Conservation (phyloP, 768 basidiomycete species). For the Lactarius hengduanensis region DNA sequence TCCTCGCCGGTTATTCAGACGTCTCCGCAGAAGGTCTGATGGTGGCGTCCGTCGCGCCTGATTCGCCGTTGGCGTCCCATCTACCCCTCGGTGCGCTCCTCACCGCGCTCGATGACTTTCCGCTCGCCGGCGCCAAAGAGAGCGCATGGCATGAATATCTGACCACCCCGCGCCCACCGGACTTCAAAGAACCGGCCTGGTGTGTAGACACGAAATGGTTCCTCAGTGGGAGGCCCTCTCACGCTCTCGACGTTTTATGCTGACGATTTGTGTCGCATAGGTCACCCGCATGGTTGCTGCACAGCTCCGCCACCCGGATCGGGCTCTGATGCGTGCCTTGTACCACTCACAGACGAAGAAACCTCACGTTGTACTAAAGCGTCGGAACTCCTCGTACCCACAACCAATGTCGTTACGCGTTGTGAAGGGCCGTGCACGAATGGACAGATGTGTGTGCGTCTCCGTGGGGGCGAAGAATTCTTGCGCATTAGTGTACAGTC, state of each 20-base stretch:
- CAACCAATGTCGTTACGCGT: slow-evolving; percentile 33
- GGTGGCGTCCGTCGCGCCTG: slow-evolving; percentile 54
- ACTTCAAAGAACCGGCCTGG: slow-evolving; percentile 24
- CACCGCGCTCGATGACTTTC: slow-evolving; percentile 61
- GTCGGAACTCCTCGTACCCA: slow-evolving; percentile 44
- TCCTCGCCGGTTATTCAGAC: slow-evolving; percentile 51
- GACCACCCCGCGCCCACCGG: slow-evolving; percentile 22
- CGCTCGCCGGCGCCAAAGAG: slow-evolving; percentile 38
- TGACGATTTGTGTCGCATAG: slow-evolving; percentile 34
- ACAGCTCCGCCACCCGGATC: slow-evolving; percentile 25
- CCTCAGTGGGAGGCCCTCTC: slow-evolving; percentile 34
- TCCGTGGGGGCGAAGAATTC: slow-evolving; percentile 49
- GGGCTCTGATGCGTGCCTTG: slow-evolving; percentile 31
- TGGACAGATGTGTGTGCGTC: slow-evolving; percentile 52
- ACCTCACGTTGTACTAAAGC: slow-evolving; percentile 57
- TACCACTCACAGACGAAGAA: slow-evolving; percentile 43
- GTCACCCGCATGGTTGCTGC: slow-evolving; percentile 30
- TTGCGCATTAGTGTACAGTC: slow-evolving; percentile 51
- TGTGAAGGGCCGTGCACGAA: slow-evolving; percentile 45
- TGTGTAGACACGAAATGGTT: slow-evolving; percentile 25
- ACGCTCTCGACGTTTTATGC: not conserved
- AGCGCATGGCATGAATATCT: slow-evolving; percentile 53
- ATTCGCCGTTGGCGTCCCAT: slow-evolving; percentile 59
- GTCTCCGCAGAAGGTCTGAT: slow-evolving; percentile 50
- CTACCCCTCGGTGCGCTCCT: slow-evolving; percentile 59